Conservation (phyloP, 2,329 filamentous ascomycete species). For the Trichothecium sympodiale region DNA sequence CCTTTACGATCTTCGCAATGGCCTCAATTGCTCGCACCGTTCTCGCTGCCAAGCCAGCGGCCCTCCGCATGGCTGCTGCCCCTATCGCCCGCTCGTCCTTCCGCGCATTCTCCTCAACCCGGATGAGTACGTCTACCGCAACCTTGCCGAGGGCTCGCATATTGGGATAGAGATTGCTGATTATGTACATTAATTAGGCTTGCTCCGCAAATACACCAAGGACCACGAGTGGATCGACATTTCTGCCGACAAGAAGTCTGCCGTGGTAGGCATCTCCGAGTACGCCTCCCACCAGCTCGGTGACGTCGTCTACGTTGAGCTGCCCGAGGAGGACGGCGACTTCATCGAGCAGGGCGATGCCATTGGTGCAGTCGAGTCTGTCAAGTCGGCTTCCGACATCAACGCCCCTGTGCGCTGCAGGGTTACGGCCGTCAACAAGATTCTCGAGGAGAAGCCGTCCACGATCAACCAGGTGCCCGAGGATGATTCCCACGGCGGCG, state of each 20-base stretch:
- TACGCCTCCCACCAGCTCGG: conserved; percentile 90
- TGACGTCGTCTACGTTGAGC: conserved; percentile 95
- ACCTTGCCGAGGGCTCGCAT: too few species aligned
- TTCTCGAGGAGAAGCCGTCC: conserved; percentile 73
- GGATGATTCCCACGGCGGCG: conserved; percentile 60
- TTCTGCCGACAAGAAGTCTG: conserved; percentile 69
- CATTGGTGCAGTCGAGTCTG: conserved; percentile 91
- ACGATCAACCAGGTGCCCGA: conserved; percentile 87
- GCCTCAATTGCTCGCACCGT: conserved; percentile 50
- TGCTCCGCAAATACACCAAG: conserved; percentile 79
- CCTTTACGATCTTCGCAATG: conserved; percentile 28
- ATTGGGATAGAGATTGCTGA: too few species aligned
- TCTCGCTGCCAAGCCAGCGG: conserved; percentile 35
- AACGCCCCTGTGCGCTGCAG: conserved; percentile 75
- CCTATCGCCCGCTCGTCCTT: conserved; percentile 30
- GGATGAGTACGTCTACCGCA: conserved; percentile 19
- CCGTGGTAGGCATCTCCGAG: conserved; percentile 72
- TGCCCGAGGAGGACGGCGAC: conserved; percentile 56
- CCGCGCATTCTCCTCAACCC: conserved; percentile 27
- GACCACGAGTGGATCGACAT: conserved; percentile 98
- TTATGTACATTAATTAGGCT: conserved; percentile 29
- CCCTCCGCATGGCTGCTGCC: conserved; percentile 25
- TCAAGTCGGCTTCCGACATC: conserved; percentile 98
- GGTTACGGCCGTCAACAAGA: conserved; percentile 61
- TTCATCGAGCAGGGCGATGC: conserved; percentile 67